Evolutionary conservation across 768 basidiomycete species (phyloP).

Genomic region (Clavulina sp.): DNA sequence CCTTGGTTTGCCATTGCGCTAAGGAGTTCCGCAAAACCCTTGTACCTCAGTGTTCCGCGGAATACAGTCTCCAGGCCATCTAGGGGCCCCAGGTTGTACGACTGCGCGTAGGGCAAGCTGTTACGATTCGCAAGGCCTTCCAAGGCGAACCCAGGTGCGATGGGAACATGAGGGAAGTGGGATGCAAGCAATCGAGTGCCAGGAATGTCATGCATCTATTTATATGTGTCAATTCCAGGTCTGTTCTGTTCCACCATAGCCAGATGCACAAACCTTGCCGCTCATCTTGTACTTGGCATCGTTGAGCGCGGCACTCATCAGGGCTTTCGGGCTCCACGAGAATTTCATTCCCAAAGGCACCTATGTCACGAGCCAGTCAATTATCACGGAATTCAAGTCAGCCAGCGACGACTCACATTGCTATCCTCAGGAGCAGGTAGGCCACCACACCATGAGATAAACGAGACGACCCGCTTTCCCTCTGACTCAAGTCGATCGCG

Average conservation of each 20-base stretch:
- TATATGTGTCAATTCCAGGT: background rate
- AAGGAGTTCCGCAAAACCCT: slow-evolving; percentile 63
- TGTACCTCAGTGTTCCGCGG: slow-evolving; percentile 71
- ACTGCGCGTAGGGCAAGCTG: slow-evolving; percentile 48
- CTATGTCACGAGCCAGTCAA: slow-evolving; percentile 12
- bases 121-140: slow-evolving; percentile 82
- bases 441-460: slow-evolving; percentile 86
- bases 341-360: slow-evolving; percentile 78
- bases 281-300: slow-evolving; percentile 45
- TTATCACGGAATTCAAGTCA: background rate
- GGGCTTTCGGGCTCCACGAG: slow-evolving; percentile 83
- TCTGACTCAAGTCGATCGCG: slow-evolving; percentile 33
- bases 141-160: slow-evolving; percentile 41
- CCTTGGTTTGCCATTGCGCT: slow-evolving; percentile 54
- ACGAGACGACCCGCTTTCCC: slow-evolving; percentile 44
- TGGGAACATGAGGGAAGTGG: slow-evolving; percentile 48
- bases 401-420: slow-evolving; percentile 13
- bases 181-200: slow-evolving; percentile 37
- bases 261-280: slow-evolving; percentile 28
- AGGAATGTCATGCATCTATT: slow-evolving; percentile 30
- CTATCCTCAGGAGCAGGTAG: slow-evolving; percentile 57
- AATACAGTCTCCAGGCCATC: slow-evolving; percentile 43
- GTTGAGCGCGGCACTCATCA: slow-evolving; percentile 64
- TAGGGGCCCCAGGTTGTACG: slow-evolving; percentile 38
- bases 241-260: too few species aligned